Base-by-base conservation (phyloP, 345 rosid genomes). In the Lepidium sativum region DNA sequence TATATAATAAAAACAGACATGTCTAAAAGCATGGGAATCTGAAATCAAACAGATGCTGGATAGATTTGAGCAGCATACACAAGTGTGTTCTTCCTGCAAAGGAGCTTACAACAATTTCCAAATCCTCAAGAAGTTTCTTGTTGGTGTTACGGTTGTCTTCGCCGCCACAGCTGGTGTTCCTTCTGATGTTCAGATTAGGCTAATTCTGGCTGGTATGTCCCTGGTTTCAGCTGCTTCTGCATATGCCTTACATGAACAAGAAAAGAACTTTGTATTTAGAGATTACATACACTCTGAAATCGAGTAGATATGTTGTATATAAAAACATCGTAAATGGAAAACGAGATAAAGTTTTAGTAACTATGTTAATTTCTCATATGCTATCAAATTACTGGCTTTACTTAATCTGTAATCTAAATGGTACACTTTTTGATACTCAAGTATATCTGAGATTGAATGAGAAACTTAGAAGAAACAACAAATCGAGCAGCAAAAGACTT, bases 61-160 rank as follows among this genome's bases (percentile, higher is more conserved):
- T 67, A 83, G 99, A 80, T 94, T 87, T 21, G 96, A 90, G 70
- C 99, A 90, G 76, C 97, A 90, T 61, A 90, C 97, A 0, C 77
- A 75, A 49, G 82, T 86, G 64, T 92, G 98, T 68, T 86, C 94
- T 0, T 89, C 97, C 0, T 89, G 97, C 55, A 89, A 70, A 72
- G 80, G 69, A 66, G 96, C 98, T 6, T 81, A 86, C 68, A 61
- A 51, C 0, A 64, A 80, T 31, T 92, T 89, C 61, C 90, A 78
- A 78, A 74, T 41, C 17, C 72, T 82, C 77, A 82, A 83, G 71
- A 92, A 87, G 77, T 3, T 87, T 45, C 84, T 87, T 3, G 60
- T 75, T 1, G 98, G 88, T 1, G 72, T 84, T 13, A 80, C 96
- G 0, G 62, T 87, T 35, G 71, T 76, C 7, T 81, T 74, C 53